These are phyloP conservation scores for Boletus tylopilopsis DNA, from an alignment of 768 basidiomycete species.

Conservation along the genomic window DNA sequence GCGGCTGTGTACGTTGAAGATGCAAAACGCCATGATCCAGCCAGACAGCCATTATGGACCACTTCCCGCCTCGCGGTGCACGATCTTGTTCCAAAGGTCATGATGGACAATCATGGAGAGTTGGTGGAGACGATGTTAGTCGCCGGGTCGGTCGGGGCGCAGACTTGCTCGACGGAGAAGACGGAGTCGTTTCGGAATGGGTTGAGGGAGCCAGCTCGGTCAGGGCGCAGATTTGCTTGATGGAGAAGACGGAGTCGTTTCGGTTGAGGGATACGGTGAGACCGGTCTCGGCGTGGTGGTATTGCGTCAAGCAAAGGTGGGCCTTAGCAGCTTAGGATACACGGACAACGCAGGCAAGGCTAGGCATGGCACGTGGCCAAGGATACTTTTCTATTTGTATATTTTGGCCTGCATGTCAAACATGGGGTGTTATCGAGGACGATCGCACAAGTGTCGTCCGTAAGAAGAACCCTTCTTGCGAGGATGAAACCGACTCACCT, in stretches of 20 bases:
- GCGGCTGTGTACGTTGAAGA: slow-evolving; percentile 28
- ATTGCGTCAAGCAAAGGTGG: slow-evolving; percentile 14
- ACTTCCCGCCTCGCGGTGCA: slow-evolving; percentile 25
- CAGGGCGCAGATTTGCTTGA: too few species aligned
- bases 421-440: too few species aligned
- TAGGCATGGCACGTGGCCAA: too few species aligned
- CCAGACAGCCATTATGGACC: slow-evolving; percentile 34
- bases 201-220: too few species aligned
- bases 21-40: slow-evolving; percentile 41
- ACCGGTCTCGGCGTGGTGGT: slow-evolving; percentile 33
- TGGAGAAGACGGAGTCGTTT: too few species aligned
- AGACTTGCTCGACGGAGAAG: slow-evolving; percentile 29
- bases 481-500: too few species aligned
- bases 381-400: too few species aligned
- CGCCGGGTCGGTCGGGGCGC: slow-evolving; percentile 28
- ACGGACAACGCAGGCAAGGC: too few species aligned
- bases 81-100: slow-evolving; percentile 38
- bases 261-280: slow-evolving; percentile 31
- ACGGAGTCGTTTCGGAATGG: slow-evolving; percentile 28
- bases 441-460: too few species aligned
- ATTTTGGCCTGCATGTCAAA: too few species aligned
- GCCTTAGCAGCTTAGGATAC: neutral
- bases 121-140: slow-evolving; percentile 35
- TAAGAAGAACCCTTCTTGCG: too few species aligned
- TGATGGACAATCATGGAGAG: slow-evolving; percentile 20